Evolutionary conservation across 116 monocot genomes (phyloP), one percentile per base, ranked within the genome.

Genomic region (Papilionanthe hybrid): DNA sequence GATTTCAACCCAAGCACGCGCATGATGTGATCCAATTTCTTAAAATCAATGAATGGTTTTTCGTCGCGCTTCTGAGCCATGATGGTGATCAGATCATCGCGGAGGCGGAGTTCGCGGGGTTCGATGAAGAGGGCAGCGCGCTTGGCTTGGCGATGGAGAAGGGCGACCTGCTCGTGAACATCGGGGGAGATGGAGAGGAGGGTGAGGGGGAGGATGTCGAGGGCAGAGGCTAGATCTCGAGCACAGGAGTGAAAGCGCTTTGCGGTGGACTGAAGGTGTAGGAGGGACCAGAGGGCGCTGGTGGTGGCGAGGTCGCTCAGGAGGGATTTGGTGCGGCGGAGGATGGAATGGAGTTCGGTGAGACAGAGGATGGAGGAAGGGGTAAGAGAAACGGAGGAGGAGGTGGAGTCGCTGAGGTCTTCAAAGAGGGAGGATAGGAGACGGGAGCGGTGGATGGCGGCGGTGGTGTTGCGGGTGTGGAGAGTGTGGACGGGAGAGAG

Each of bases 171-270:
- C 75, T 84, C 87, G 29, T 75, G 76, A 5, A 78, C 79, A 32
- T 87, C 87, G 3, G 81, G 55, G 20, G 81, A 22, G 4, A 87
- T n/a, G 19, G 44, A 45, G 42, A 84, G 79, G 4, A 67, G 53
- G 72, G 71, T 58, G 10, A 87, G 32, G 7, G 87, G 87, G 17
- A 87, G 84, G 56, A 84, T 79, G 74, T 84, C 87, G 32, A 89
- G 89, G 0, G 83, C 83, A 29, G 75, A 43, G 1, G 60, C 83
- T 28, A 89, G 75, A 67, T 86, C 89, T 0, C 27, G 41, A 0
- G 77, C 72, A 20, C 78, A 60, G 1, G 72, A 74, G 15, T 81
- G 80, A 78, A 89, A 86, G 55, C 25, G 67, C 0, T 66, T 25
- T 1, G 81, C 56, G 8, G 81, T 12, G 13, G 22, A 9, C 65